phyloP scores from a whole-genome alignment of 116 monocot species.

The Papilionanthe hybrid region DNA sequence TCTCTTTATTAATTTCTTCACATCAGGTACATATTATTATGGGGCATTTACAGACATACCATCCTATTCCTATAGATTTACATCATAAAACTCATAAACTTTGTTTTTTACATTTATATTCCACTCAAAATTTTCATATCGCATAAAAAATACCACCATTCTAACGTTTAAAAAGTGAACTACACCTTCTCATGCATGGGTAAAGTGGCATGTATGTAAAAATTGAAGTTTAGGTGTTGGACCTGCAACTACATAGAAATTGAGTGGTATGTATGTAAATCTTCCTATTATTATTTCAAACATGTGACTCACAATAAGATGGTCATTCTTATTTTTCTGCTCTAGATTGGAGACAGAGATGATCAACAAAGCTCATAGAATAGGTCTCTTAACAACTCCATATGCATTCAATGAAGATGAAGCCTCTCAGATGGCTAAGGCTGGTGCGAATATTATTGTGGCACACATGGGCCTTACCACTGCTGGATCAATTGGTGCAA shows the following conservation, averaged over 20 bases:
- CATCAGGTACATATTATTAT: neutral
- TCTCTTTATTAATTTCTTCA: neutral
- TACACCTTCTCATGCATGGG: no score
- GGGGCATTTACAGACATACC: no score
- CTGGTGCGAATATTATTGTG: slow-evolving; percentile 81
- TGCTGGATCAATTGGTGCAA: slow-evolving; percentile 82
- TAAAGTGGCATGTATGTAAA: no score
- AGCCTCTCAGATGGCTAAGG: slow-evolving; percentile 71
- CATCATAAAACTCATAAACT: no score
- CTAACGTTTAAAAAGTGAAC: no score
- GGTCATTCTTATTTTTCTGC: neutral
- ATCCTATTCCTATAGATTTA: no score
- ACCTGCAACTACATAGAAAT: no score
- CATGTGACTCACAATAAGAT: neutral
- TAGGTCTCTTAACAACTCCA: slow-evolving; percentile 85
- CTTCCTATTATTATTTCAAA: neutral
- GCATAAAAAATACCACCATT: no score
- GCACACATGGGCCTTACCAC: slow-evolving; percentile 95
- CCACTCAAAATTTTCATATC: no score
- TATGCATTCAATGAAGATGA: slow-evolving; percentile 80
- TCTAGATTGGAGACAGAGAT: slow-evolving; percentile 87
- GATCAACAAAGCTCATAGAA: slow-evolving; percentile 67
- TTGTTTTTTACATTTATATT: no score
- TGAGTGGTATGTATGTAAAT: no score
- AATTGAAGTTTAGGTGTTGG: no score